Evolutionary conservation across 164 flowering plant species (phyloP).

Genomic region (Berberis thunbergii): DNA sequence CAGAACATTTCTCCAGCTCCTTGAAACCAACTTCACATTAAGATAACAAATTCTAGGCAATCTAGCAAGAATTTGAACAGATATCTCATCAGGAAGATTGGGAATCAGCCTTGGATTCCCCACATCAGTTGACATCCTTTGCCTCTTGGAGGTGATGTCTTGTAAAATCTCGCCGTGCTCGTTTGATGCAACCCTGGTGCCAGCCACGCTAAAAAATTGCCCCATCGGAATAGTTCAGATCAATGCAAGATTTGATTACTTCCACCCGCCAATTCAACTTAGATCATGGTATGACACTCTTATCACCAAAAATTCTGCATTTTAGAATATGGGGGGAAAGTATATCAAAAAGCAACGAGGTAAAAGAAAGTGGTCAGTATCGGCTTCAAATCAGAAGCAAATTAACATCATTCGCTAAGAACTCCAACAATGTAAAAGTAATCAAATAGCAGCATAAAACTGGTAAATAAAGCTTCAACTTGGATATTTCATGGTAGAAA

Average conservation of each 20-base stretch:
- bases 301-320: background rate
- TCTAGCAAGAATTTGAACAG: constrained; percentile 70
- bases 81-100: constrained; percentile 79
- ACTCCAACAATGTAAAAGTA: too few relatives aligned
- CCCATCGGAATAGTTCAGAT: constrained; percentile 43
- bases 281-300: background rate
- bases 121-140: constrained; percentile 30
- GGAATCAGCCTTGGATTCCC: constrained; percentile 60
- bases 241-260: background rate
- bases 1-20: constrained; percentile 58
- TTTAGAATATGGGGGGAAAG: background rate
- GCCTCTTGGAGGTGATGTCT: constrained; percentile 57
- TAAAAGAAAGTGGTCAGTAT: too few relatives aligned
- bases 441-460: too few relatives aligned
- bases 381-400: background rate
- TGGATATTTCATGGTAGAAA: too few relatives aligned
- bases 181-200: constrained; percentile 17
- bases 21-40: constrained; percentile 48
- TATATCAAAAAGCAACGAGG: too few relatives aligned
- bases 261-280: background rate
- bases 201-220: constrained; percentile 45
- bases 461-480: too few relatives aligned
- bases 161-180: constrained; percentile 21
- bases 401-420: too few relatives aligned
- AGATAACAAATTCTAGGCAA: constrained; percentile 51